phyloP scores from a whole-genome alignment of 257 asterid genomes.

The Scutellaria minor region DNA sequence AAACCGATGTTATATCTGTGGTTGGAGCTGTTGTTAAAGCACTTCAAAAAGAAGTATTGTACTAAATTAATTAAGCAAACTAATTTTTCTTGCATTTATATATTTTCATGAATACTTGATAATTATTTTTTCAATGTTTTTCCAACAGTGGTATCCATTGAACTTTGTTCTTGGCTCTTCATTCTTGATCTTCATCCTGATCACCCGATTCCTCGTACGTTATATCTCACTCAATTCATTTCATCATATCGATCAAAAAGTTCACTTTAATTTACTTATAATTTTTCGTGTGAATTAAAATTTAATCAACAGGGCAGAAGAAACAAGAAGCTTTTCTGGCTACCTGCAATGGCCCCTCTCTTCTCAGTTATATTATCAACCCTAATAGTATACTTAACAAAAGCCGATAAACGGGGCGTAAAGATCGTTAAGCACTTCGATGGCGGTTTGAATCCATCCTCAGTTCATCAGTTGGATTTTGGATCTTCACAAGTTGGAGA shows the following conservation, averaged over 20 bases:
- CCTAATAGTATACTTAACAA: constrained; percentile 59
- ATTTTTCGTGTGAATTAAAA: background rate
- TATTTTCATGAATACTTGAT: background rate
- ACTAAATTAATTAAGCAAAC: background rate
- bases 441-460: constrained; percentile 78
- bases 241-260: no score
- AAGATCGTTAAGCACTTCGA: constrained; percentile 79
- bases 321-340: constrained; percentile 46
- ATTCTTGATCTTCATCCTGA: constrained; percentile 78
- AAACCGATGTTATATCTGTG: constrained; percentile 72
- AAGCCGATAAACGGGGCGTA: constrained; percentile 75
- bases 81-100: background rate
- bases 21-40: constrained; percentile 55
- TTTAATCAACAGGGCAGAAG: constrained; percentile 39
- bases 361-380: constrained; percentile 45
- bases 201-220: constrained; percentile 69
- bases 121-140: background rate
- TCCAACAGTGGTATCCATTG: constrained; percentile 72
- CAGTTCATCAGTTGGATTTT: constrained; percentile 65
- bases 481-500: constrained; percentile 59
- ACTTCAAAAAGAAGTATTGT: constrained; percentile 56
- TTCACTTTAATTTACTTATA: background rate
- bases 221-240: no score
- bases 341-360: constrained; percentile 50
- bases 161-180: constrained; percentile 75